phyloP scores from a whole-genome alignment of 129 eudicot species.

The Pittosporum tobira region DNA sequence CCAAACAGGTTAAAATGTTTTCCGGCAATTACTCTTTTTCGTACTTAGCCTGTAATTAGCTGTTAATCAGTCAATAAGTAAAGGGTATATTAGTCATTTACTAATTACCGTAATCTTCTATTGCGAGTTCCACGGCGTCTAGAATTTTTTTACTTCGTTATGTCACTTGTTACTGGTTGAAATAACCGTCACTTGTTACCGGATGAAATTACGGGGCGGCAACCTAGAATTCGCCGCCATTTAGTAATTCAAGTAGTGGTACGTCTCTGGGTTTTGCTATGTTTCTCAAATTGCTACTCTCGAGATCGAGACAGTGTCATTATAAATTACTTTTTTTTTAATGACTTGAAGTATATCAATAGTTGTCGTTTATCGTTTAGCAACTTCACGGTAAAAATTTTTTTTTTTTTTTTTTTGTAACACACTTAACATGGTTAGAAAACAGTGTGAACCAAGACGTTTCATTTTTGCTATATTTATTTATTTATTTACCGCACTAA shows the following conservation, averaged over 20 bases:
- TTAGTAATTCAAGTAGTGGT: constrained; percentile 34
- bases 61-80: background rate
- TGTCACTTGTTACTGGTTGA: constrained; percentile 45
- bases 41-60: background rate
- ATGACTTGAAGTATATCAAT: no score
- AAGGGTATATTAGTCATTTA: background rate
- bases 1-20: background rate
- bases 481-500: no score
- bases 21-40: background rate
- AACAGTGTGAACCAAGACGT: no score
- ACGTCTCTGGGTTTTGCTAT: constrained; percentile 41
- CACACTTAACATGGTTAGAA: no score
- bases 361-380: no score
- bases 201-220: constrained; percentile 63
- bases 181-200: constrained; percentile 46
- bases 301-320: background rate
- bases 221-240: constrained; percentile 71
- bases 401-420: no score
- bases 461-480: no score
- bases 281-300: background rate
- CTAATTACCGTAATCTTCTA: no score
- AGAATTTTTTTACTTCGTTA: background rate
- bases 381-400: no score
- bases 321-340: no score
- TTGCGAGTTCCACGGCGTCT: no score